Percentiles rank a stretch among this genome's conserved stretches.
phyloP scores from a whole-genome alignment of 768 basidiomycete genomes.

The Rhizopogon vulgaris region DNA sequence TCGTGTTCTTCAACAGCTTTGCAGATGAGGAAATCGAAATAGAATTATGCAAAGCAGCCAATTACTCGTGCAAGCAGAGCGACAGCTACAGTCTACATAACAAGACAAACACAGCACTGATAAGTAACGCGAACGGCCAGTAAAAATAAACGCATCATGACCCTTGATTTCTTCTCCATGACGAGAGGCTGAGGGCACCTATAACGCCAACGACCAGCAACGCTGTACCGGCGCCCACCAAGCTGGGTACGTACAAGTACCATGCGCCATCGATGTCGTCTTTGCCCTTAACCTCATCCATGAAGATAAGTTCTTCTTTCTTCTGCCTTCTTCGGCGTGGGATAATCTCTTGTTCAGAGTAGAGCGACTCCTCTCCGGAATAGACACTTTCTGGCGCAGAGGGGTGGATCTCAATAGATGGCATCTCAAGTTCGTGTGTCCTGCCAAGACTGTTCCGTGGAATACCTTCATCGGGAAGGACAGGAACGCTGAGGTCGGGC shows the following conservation, averaged over 20 bases:
- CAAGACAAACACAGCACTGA: slow-evolving; percentile 10
- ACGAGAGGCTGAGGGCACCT: slow-evolving; percentile 69
- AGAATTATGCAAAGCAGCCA: neutral
- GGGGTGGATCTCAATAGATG: slow-evolving; percentile 48
- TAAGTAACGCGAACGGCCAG: neutral
- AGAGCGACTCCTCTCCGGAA: slow-evolving; percentile 18
- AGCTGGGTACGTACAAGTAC: slow-evolving; percentile 73
- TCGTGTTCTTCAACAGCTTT: slow-evolving; percentile 2
- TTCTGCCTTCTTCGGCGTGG: slow-evolving; percentile 44
- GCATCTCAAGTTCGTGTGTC: slow-evolving; percentile 55
- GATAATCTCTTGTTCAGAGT: slow-evolving; percentile 27
- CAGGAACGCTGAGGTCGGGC: slow-evolving; percentile 63
- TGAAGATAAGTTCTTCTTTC: slow-evolving; percentile 50
- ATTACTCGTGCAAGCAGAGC: neutral
- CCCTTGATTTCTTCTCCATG: slow-evolving; percentile 61
- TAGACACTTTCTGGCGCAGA: slow-evolving; percentile 22
- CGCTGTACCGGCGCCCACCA: slow-evolving; percentile 83
- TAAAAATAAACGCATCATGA: slow-evolving; percentile 28
- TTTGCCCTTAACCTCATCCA: slow-evolving; percentile 36
- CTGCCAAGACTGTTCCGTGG: slow-evolving; percentile 19
- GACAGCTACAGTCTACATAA: slow-evolving; percentile 2
- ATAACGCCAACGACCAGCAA: slow-evolving; percentile 73
- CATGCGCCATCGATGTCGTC: slow-evolving; percentile 67
- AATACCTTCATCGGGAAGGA: slow-evolving; percentile 45
- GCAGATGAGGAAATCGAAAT: neutral